phyloP scores from a whole-genome alignment of 257 asterid species.

The Scutellaria barbata region DNA sequence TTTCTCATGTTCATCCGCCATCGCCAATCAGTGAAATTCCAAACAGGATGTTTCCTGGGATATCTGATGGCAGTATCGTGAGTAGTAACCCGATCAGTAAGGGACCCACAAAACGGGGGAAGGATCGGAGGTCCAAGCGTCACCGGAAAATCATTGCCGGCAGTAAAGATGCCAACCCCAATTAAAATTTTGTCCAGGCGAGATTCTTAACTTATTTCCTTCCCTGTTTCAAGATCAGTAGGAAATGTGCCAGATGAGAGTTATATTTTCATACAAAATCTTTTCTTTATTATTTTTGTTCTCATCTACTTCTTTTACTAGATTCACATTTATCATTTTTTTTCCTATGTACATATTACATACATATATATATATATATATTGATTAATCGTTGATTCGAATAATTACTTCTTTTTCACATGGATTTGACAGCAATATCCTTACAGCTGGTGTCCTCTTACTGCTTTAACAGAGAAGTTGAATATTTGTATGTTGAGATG shows the following conservation, averaged over 20 bases:
- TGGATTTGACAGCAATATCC: not conserved
- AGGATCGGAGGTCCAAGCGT: constrained; percentile 59
- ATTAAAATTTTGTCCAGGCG: constrained; percentile 47
- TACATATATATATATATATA: constrained; percentile 27
- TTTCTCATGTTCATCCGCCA: constrained; percentile 48
- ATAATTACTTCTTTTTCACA: constrained; percentile 13
- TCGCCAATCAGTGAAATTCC: constrained; percentile 40
- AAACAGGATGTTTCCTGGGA: constrained; percentile 23
- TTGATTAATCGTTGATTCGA: constrained; percentile 19
- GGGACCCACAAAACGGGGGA: constrained; percentile 55
- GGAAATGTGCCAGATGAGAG: constrained; percentile 42
- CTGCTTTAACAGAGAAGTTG: not conserved
- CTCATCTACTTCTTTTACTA: not conserved
- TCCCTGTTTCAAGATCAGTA: constrained; percentile 42
- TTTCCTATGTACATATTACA: constrained; percentile 45
- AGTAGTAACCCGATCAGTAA: constrained; percentile 36
- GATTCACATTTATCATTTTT: constrained; percentile 39
- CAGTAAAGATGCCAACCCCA: constrained; percentile 39
- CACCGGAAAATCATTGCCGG: constrained; percentile 66
- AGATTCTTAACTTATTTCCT: constrained; percentile 42
- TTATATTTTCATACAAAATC: constrained; percentile 24
- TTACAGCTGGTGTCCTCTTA: constrained; percentile 15
- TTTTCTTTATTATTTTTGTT: not conserved
- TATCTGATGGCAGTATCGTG: constrained; percentile 28
- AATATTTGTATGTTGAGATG: not conserved